Evolutionary conservation across 352 stramenopile species (phyloP).

Genomic region (Pythium insidiosum): DNA sequence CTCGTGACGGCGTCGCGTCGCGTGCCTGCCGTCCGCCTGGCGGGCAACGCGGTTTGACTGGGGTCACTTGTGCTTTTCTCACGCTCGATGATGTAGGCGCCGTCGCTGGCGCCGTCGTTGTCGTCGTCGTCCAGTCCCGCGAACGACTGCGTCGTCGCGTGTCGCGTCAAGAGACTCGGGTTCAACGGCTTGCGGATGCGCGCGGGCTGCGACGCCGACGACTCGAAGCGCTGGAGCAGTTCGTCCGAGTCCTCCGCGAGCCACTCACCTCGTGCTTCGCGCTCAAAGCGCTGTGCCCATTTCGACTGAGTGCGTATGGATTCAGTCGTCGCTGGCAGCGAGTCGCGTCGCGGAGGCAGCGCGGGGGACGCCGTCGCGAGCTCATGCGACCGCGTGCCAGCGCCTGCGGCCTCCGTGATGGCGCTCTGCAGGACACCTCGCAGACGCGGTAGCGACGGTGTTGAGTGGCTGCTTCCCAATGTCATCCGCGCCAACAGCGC

Average conservation of each 20-base stretch:
- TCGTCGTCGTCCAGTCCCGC: slow-evolving; percentile 11
- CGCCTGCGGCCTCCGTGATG: too few relatives aligned
- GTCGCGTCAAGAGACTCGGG: slow-evolving; percentile 7
- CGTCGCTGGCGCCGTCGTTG: not conserved
- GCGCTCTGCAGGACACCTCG: too few relatives aligned
- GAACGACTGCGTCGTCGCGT: slow-evolving; percentile 12
- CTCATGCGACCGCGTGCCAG: too few relatives aligned
- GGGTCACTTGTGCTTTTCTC: too few relatives aligned
- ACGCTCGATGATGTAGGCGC: not conserved
- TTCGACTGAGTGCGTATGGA: slow-evolving; percentile 2
- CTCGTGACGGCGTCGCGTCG: not conserved
- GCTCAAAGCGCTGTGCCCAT: slow-evolving; percentile 13
- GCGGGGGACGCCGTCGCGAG: too few relatives aligned
- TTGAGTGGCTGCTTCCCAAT: too few relatives aligned
- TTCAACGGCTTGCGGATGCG: slow-evolving; percentile 10
- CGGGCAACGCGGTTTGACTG: not conserved
- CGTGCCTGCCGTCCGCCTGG: slow-evolving; percentile 7
- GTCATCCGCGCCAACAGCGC: too few relatives aligned
- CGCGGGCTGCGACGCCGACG: not conserved
- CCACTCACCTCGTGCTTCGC: slow-evolving; percentile 7
- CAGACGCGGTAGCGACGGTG: too few relatives aligned
- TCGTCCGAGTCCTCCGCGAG: slow-evolving; percentile 7
- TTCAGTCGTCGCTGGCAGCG: too few relatives aligned
- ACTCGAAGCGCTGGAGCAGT: slow-evolving; percentile 10
- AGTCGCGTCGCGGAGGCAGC: too few relatives aligned